phyloP scores from a whole-genome alignment of 1,284 basidiomycete species.

The Cutaneotrichosporon sp. region DNA sequence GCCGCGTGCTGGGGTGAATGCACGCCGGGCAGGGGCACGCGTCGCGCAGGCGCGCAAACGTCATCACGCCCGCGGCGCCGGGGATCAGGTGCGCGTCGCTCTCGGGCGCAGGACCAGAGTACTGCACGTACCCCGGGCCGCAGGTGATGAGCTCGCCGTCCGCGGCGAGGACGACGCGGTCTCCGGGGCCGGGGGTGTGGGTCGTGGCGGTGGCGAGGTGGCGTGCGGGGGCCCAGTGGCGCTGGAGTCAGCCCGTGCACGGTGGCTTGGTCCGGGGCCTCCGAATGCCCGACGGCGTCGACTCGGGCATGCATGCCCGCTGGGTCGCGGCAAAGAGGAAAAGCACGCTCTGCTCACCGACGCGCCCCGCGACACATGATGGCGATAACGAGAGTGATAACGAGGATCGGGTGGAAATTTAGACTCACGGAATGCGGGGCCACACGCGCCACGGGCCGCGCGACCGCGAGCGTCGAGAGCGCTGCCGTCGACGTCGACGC shows the following conservation, averaged over 20 bases:
- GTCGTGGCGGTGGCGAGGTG: background rate
- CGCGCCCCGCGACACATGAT: background rate
- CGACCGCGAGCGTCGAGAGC: background rate
- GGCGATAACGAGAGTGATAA: background rate
- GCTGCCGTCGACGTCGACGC: background rate
- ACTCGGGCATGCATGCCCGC: background rate
- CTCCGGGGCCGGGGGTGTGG: background rate
- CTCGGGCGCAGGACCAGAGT: conserved; percentile 15
- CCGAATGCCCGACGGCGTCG: background rate
- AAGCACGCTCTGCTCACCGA: too few relatives aligned
- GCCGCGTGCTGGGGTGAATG: conserved; percentile 69
- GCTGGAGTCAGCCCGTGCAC: background rate
- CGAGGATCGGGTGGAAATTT: background rate
- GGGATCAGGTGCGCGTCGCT: conserved; percentile 6
- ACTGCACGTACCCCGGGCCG: conserved; percentile 18
- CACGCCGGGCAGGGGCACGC: conserved; percentile 62
- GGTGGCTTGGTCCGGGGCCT: background rate
- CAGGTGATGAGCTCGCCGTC: conserved; percentile 12
- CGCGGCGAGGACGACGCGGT: conserved; percentile 11
- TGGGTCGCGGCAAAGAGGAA: too few relatives aligned
- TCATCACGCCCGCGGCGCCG: conserved; percentile 14
- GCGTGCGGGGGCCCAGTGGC: background rate
- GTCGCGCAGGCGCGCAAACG: conserved; percentile 60
- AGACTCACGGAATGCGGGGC: background rate
- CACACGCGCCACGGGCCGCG: background rate